Percentiles rank a stretch among this genome's conserved stretches.
These are phyloP conservation scores for Isabelozyma rhagii DNA, from an alignment of 805 yeast species.

Conservation along the genomic window DNA sequence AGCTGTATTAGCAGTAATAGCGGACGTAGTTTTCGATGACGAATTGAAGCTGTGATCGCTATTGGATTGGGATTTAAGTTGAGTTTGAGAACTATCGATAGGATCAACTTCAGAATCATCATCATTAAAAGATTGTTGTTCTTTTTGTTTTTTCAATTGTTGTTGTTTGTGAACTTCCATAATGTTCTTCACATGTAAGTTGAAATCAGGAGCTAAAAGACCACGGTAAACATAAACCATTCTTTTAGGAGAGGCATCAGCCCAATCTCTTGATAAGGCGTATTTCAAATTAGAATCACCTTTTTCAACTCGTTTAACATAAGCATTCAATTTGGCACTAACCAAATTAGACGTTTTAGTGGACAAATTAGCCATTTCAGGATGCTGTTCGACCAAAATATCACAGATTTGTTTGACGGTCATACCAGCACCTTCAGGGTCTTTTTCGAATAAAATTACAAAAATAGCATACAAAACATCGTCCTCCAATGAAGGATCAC, in stretches of 20 bases:
- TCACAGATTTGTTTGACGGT: slow-evolving; percentile 89
- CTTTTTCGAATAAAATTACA: slow-evolving; percentile 65
- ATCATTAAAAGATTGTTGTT: not conserved
- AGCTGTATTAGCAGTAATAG: slow-evolving; percentile 15
- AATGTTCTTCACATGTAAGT: slow-evolving; percentile 64
- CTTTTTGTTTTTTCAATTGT: slow-evolving; percentile 4
- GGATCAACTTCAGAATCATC: not conserved
- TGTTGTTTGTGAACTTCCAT: slow-evolving; percentile 48
- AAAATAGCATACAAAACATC: slow-evolving; percentile 75
- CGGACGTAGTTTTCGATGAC: slow-evolving; percentile 1
- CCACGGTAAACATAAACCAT: slow-evolving; percentile 89
- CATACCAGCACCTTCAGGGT: slow-evolving; percentile 71
- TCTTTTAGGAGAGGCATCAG: slow-evolving; percentile 83
- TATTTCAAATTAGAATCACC: slow-evolving; percentile 72
- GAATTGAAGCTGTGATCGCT: not conserved
- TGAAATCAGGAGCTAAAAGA: slow-evolving; percentile 69
- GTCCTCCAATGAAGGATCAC: slow-evolving; percentile 61
- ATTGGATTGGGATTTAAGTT: not conserved
- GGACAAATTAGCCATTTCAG: slow-evolving; percentile 78
- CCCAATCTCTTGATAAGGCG: slow-evolving; percentile 85
- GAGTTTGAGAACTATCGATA: slow-evolving; percentile 1
- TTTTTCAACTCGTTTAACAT: slow-evolving; percentile 80
- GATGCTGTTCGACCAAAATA: slow-evolving; percentile 67
- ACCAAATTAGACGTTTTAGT: slow-evolving; percentile 80
- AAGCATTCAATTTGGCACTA: slow-evolving; percentile 79